A percentile compares a stretch with the other conserved stretches of the same genome.
Conservation (phyloP, 768 basidiomycete species). For the Amanita phalloides region DNA sequence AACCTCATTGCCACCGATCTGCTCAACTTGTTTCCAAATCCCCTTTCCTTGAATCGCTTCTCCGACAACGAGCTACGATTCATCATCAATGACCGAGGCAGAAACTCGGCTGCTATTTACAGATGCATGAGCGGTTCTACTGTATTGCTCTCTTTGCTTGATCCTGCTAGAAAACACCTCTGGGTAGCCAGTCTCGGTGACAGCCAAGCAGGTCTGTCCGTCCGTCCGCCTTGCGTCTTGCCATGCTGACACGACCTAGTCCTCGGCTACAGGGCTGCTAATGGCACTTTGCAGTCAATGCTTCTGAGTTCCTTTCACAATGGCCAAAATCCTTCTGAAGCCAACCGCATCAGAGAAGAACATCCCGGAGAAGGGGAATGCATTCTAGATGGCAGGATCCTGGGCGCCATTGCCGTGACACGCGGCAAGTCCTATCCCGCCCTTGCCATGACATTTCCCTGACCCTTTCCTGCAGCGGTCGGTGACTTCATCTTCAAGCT, state of each 20-base stretch:
- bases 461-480: conserved; percentile 24
- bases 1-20: conserved; percentile 23
- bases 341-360: conserved; percentile 25
- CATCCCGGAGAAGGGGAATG: conserved; percentile 38
- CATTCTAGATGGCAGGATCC: conserved; percentile 32
- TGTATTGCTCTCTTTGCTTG: conserved; percentile 34
- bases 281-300: conserved; percentile 25
- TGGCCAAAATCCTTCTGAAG: conserved; percentile 31
- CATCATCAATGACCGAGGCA: conserved; percentile 29
- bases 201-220: conserved; percentile 35
- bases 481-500: conserved; percentile 48
- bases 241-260: conserved; percentile 17
- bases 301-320: conserved; percentile 41
- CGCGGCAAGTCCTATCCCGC: conserved; percentile 25
- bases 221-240: not conserved
- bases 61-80: conserved; percentile 27
- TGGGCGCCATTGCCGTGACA: conserved; percentile 47
- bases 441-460: not conserved
- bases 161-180: conserved; percentile 29
- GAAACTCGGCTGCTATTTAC: conserved; percentile 23
- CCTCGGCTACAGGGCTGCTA: conserved; percentile 23
- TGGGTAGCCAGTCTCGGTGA: conserved; percentile 53
- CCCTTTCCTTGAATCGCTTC: conserved; percentile 18
- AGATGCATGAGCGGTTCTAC: conserved; percentile 45
- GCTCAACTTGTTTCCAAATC: conserved; percentile 30